Percentiles rank a stretch among this genome's conserved stretches.
Evolutionary conservation across 371 early-diverging fungal genomes (phyloP).

Genomic region (Sporodiniella umbellata): DNA sequence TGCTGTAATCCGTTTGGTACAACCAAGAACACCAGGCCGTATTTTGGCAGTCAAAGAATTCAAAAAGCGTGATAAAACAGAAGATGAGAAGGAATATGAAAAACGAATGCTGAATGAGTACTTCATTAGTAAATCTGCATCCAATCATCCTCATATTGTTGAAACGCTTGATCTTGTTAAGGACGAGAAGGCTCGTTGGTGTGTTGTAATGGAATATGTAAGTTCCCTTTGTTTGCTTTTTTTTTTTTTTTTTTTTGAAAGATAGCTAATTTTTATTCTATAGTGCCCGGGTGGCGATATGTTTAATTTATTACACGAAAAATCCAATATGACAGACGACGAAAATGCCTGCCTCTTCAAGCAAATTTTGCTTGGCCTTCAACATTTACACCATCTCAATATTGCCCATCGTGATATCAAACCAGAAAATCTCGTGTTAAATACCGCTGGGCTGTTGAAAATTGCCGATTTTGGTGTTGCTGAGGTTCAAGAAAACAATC

Average conservation of each 20-base stretch:
- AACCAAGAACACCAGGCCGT: constrained; percentile 15
- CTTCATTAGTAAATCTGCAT: constrained; percentile 65
- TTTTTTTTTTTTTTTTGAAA: not conserved
- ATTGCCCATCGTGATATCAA: constrained; percentile 87
- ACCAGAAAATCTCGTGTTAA: constrained; percentile 91
- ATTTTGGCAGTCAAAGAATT: constrained; percentile 64
- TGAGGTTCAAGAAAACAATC: constrained; percentile 82
- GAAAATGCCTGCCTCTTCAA: constrained; percentile 63
- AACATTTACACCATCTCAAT: constrained; percentile 94
- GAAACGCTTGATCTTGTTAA: constrained; percentile 69
- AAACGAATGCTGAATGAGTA: constrained; percentile 73
- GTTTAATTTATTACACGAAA: constrained; percentile 47
- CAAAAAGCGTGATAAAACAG: constrained; percentile 50
- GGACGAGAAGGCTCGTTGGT: constrained; percentile 57
- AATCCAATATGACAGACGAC: constrained; percentile 31
- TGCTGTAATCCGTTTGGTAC: constrained; percentile 43
- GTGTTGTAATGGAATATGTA: constrained; percentile 72
- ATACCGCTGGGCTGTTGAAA: constrained; percentile 79
- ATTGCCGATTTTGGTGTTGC: constrained; percentile 98
- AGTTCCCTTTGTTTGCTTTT: constrained; percentile 1
- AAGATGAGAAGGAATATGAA: constrained; percentile 62
- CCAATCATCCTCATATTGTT: constrained; percentile 64
- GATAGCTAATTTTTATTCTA: too few relatives aligned
- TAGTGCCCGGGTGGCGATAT: constrained; percentile 65
- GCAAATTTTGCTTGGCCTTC: constrained; percentile 93